phyloP scores from a whole-genome alignment of 73 alveolate genomes.

The Durusdinium trenchii region DNA sequence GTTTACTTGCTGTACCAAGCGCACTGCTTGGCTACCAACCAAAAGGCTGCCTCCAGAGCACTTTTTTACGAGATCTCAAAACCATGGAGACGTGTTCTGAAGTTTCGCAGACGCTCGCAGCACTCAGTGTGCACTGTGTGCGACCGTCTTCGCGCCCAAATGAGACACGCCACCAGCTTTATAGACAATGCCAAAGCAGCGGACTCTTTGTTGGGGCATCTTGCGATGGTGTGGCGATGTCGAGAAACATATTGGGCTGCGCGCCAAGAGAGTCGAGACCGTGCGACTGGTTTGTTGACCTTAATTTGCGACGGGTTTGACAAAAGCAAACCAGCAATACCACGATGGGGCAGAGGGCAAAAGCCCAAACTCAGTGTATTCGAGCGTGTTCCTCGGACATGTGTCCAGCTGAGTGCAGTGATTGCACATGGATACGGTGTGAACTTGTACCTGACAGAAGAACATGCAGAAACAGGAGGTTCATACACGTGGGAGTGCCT shows the following conservation, averaged over 20 bases:
- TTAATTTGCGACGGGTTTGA: not conserved
- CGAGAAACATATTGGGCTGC: not conserved
- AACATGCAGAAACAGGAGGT: not conserved
- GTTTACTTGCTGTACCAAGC: not conserved
- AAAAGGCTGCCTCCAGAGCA: not conserved
- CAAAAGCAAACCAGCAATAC: not conserved
- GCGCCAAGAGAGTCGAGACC: not conserved
- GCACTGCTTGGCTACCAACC: not conserved
- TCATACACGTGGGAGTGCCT: not conserved
- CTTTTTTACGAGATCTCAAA: not conserved
- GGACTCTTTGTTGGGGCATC: not conserved
- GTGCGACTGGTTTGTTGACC: not conserved
- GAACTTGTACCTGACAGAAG: not conserved
- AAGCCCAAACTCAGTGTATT: not conserved
- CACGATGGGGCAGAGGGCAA: not conserved
- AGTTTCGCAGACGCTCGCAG: not conserved
- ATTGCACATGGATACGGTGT: not conserved
- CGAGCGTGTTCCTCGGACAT: not conserved
- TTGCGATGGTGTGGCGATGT: not conserved
- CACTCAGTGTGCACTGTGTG: not conserved
- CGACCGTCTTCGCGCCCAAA: not conserved
- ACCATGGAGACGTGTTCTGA: not conserved
- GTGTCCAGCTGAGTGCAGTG: not conserved
- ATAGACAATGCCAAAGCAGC: not conserved
- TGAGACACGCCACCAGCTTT: not conserved